phyloP scores from a whole-genome alignment of 306 rosid genomes.

The Cucurbita ficifolia region DNA sequence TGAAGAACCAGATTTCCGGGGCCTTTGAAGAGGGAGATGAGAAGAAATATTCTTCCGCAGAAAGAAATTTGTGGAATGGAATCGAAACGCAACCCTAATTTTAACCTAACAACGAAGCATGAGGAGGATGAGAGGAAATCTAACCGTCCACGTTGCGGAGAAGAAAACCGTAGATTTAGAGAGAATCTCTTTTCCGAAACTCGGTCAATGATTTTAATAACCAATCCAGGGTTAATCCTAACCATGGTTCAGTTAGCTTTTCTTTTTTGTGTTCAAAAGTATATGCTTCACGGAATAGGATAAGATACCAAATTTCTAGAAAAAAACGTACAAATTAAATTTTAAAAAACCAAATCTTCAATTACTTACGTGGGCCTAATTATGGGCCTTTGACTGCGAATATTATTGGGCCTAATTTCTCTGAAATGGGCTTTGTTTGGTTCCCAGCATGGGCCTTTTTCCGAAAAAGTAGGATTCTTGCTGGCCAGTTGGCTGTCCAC shows the following conservation, averaged over 20 bases:
- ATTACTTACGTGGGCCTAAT: background rate
- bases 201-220: background rate
- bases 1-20: background rate
- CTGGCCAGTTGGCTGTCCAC: too few relatives aligned
- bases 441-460: background rate
- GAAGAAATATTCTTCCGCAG: background rate
- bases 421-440: background rate
- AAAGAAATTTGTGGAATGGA: background rate
- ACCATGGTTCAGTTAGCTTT: background rate
- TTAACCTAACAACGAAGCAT: slow-evolving; percentile 17
- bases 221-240: background rate
- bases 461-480: too few relatives aligned
- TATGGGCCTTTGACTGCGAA: too few relatives aligned
- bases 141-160: slow-evolving; percentile 39
- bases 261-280: background rate
- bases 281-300: background rate
- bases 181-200: background rate
- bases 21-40: background rate
- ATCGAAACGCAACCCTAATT: slow-evolving; percentile 28
- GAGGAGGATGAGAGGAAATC: slow-evolving; percentile 18
- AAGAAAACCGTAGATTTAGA: background rate
- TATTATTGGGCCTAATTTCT: background rate
- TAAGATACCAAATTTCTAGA: background rate
- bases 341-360: too few relatives aligned
- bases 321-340: background rate